Evolutionary conservation across 805 yeast species (phyloP).

Genomic region (Kodamaea fukazawae): DNA sequence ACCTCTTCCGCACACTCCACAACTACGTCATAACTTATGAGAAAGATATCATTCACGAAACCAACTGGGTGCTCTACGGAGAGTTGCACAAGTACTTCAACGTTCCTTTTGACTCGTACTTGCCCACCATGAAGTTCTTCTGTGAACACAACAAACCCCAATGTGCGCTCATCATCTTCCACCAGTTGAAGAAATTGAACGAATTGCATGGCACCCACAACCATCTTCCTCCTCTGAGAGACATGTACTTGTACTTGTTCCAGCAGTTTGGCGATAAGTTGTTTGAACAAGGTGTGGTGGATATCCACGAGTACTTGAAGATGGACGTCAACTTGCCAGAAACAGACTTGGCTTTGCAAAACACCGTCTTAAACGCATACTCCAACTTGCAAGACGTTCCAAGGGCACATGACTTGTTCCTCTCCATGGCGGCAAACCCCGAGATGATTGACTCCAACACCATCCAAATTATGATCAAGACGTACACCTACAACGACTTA

Average conservation of each 20-base stretch:
- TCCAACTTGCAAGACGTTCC: conserved; percentile 54
- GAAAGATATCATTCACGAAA: conserved; percentile 34
- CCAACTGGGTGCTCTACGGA: conserved; percentile 60
- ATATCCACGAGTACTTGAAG: conserved; percentile 60
- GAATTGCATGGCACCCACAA: conserved; percentile 44
- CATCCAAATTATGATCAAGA: conserved; percentile 62
- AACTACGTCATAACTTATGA: conserved; percentile 28
- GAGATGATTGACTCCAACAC: conserved; percentile 62
- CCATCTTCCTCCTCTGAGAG: conserved; percentile 34
- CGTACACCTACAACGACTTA: conserved; percentile 53
- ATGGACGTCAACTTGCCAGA: conserved; percentile 53
- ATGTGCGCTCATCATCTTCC: conserved; percentile 60
- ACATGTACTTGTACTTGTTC: conserved; percentile 60
- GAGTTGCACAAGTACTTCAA: conserved; percentile 53
- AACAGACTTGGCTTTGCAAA: conserved; percentile 56
- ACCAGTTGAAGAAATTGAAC: conserved; percentile 54
- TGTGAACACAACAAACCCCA: conserved; percentile 54
- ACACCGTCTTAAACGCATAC: conserved; percentile 63
- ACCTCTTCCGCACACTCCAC: conserved; percentile 29
- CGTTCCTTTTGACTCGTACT: conserved; percentile 57
- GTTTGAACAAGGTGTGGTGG: conserved; percentile 64
- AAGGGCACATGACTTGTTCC: conserved; percentile 58
- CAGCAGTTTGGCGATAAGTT: conserved; percentile 55
- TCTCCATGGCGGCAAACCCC: conserved; percentile 54
- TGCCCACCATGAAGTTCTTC: conserved; percentile 57